A percentile compares a stretch with the other conserved stretches of the same genome.
These are phyloP conservation scores for Aspergillus sp. DNA, from an alignment of 2,329 filamentous ascomycete species.

Conservation along the genomic window DNA sequence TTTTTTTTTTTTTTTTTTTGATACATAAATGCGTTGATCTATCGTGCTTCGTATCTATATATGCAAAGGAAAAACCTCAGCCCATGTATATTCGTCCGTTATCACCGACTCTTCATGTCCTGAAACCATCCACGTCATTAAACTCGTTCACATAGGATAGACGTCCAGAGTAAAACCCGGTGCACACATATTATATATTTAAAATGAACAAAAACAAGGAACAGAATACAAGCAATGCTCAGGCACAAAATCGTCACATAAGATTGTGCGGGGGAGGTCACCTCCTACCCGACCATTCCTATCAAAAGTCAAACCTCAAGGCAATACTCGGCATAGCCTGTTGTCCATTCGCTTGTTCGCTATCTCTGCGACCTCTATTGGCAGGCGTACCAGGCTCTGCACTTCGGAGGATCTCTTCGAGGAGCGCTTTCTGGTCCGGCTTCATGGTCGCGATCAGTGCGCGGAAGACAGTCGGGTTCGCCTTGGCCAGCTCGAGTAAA, in stretches of 20 bases:
- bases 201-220: neutral
- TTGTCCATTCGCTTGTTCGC: slow-evolving; percentile 48
- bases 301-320: slow-evolving; percentile 89
- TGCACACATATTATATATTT: slow-evolving; percentile 3
- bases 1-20: too few species aligned
- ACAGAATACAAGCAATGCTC: neutral
- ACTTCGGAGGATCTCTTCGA: slow-evolving; percentile 74
- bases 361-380: slow-evolving; percentile 40
- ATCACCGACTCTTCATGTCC: neutral
- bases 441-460: slow-evolving; percentile 69
- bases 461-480: slow-evolving; percentile 71
- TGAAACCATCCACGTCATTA: neutral
- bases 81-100: neutral
- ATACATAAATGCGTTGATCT: too few species aligned
- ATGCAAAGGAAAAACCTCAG: neutral
- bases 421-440: slow-evolving; percentile 66
- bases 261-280: neutral
- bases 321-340: slow-evolving; percentile 74
- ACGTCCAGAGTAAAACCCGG: neutral
- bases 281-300: neutral
- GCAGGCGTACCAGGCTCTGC: slow-evolving; percentile 49
- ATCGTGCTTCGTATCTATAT: neutral
- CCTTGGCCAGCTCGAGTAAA: slow-evolving; percentile 76
- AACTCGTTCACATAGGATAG: neutral
- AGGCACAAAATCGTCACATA: neutral